These are phyloP conservation scores for Stephanodiscus triporus DNA, from an alignment of 108 stramenopile species.

Conservation along the genomic window DNA sequence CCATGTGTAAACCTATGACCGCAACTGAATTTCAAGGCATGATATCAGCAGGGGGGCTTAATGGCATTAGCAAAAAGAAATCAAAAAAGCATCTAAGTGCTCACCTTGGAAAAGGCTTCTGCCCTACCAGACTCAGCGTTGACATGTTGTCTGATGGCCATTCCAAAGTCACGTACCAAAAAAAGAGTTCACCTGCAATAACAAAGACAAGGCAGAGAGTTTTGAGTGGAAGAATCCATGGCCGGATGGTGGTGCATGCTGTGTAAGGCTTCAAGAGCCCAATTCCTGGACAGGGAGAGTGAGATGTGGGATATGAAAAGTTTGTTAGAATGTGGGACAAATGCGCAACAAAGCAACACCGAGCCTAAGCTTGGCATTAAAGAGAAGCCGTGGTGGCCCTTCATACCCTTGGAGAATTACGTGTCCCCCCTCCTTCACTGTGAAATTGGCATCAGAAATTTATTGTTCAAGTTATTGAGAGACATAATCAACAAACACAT, in stretches of 20 bases:
- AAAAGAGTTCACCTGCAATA: not conserved
- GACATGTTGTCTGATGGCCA: conserved; percentile 8
- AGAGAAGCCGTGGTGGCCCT: not conserved
- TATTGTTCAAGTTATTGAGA: not conserved
- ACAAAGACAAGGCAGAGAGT: not conserved
- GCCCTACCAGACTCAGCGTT: not conserved
- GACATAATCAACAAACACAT: not conserved
- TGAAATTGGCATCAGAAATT: not conserved
- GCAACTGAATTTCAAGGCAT: not conserved
- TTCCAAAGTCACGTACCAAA: not conserved
- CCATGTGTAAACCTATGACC: not conserved
- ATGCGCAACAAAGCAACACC: not conserved
- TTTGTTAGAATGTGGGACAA: not conserved
- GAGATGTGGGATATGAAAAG: not conserved
- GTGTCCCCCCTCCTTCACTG: not conserved
- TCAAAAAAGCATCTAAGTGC: not conserved
- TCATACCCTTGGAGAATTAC: not conserved
- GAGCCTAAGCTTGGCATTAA: not conserved
- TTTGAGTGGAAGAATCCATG: not conserved
- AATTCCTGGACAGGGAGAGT: not conserved
- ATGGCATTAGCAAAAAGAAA: not conserved
- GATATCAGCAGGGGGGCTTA: not conserved
- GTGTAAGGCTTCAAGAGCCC: not conserved
- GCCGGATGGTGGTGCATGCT: not conserved
- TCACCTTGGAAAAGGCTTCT: conserved; percentile 6